Conservation (phyloP, 2,329 filamentous ascomycete species). For the Penicillium sp. region DNA sequence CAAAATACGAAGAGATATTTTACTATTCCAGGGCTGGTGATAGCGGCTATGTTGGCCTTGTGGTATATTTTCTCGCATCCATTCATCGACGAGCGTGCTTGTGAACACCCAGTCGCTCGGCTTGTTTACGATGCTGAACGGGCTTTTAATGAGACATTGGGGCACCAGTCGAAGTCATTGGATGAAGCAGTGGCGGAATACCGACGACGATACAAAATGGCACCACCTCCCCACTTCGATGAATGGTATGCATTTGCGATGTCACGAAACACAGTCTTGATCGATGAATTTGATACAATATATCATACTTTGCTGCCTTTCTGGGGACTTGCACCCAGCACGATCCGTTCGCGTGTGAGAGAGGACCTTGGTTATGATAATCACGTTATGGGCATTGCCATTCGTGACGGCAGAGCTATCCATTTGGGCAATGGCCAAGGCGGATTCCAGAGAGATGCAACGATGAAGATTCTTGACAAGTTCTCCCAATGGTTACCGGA, state of each 20-base stretch:
- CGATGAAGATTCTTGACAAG: slow-evolving; percentile 67
- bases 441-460: slow-evolving; percentile 45
- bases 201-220: slow-evolving; percentile 12
- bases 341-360: slow-evolving; percentile 9
- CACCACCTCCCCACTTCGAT: slow-evolving; percentile 13
- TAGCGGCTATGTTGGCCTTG: not conserved
- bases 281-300: slow-evolving; percentile 16
- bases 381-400: slow-evolving; percentile 6
- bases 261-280: slow-evolving; percentile 5
- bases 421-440: slow-evolving; percentile 49
- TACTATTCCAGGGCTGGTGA: not conserved
- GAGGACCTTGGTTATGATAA: slow-evolving; percentile 8
- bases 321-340: slow-evolving; percentile 10
- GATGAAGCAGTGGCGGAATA: slow-evolving; percentile 13
- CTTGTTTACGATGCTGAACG: not conserved
- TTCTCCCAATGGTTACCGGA: slow-evolving; percentile 73
- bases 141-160: slow-evolving; percentile 1
- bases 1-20: not conserved
- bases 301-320: slow-evolving; percentile 12
- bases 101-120: not conserved
- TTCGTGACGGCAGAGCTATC: slow-evolving; percentile 7
- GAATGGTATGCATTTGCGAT: slow-evolving; percentile 15
- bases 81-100: not conserved
- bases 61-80: not conserved
- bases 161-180: slow-evolving; percentile 10